Conservation (phyloP, 2,329 filamentous ascomycete species). For the Colletotrichum orchidophilum region DNA sequence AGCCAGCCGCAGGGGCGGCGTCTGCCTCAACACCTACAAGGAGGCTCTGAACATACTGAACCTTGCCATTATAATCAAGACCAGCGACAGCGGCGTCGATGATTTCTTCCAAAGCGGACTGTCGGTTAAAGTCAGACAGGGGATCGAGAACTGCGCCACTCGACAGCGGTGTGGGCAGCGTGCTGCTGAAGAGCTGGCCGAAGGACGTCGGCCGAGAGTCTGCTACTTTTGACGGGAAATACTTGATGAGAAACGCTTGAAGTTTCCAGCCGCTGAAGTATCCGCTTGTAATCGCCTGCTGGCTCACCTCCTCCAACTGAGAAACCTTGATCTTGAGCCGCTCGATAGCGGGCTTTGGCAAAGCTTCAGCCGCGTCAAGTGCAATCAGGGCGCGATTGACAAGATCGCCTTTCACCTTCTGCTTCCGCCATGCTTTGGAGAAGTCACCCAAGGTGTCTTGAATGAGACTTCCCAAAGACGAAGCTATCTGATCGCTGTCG, state of each 20-base stretch:
- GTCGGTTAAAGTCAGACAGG: conserved; percentile 16
- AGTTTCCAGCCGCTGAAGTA: conserved; percentile 56
- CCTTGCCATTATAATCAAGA: conserved; percentile 43
- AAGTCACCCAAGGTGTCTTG: conserved; percentile 22
- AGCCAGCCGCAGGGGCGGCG: neutral
- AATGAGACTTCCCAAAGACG: conserved; percentile 3
- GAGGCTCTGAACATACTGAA: conserved; percentile 51
- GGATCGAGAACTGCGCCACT: conserved; percentile 16
- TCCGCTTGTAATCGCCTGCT: conserved; percentile 44
- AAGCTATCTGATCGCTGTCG: neutral
- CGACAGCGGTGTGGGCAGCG: neutral
- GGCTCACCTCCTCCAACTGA: conserved; percentile 47
- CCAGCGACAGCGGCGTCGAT: conserved; percentile 43
- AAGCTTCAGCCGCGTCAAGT: conserved; percentile 38
- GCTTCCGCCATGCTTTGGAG: conserved; percentile 18
- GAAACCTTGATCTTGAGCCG: conserved; percentile 44
- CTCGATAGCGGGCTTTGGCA: conserved; percentile 42
- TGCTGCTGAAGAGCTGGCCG: conserved; percentile 30
- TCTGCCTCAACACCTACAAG: conserved; percentile 34
- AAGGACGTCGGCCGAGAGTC: conserved; percentile 46
- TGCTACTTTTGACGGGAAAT: conserved; percentile 45
- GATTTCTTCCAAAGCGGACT: conserved; percentile 42
- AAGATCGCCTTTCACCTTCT: conserved; percentile 11
- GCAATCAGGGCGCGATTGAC: conserved; percentile 24
- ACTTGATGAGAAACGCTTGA: conserved; percentile 52